Base-by-base conservation (phyloP, 164 flowering plant species). In the Protea cynaroides region DNA sequence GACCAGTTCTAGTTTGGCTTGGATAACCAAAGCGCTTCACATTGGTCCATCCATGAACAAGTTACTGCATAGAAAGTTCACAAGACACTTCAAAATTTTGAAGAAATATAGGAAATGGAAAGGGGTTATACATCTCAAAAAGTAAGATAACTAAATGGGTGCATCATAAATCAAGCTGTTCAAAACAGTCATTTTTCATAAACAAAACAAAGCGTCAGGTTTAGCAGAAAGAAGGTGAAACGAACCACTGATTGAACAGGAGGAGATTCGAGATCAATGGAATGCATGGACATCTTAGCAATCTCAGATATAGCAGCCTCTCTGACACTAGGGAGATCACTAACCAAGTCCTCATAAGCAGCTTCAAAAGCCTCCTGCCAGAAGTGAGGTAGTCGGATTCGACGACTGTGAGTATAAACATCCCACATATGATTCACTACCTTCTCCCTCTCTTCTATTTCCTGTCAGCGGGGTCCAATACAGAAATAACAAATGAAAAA, bases 361-460 rank as follows among this genome's bases (percentile, higher is more conserved):
- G 99, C 97, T 78, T 81, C 94, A 53, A 95, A 95, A 0, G 99
- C 97, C 71, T 87, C 87, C 68, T 82, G 92, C 99, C 99, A 95
- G 69, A 95, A 95, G 29, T 84, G 63, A 12, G 89, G 89, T 65
- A 95, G 69, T 57, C 83, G 76, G 72, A 86, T 81, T 83, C 95
- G 78, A 25, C 83, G 80, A 68, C 81, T 80, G 47, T 85, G 84
- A 0, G 95, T 90, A 71, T 95, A 92, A 67, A 90, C 89, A 72
- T 95, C 96, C 99, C 97, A 92, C 99, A 95, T 95, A 60, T 90
- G 93, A 78, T 73, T 84, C 86, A 95, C 99, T 71, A 90, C 83
- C 69, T 87, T 90, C 84, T 92, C 98, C 71, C 99, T 86, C 81
- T 95, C 97, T 85, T 92, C 99, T 80, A 95, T 81, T 78, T 95